Evolutionary conservation across 208 protist genomes (phyloP), one percentile per base, ranked within the genome.

Genomic region (Acanthamoeba quina): DNA sequence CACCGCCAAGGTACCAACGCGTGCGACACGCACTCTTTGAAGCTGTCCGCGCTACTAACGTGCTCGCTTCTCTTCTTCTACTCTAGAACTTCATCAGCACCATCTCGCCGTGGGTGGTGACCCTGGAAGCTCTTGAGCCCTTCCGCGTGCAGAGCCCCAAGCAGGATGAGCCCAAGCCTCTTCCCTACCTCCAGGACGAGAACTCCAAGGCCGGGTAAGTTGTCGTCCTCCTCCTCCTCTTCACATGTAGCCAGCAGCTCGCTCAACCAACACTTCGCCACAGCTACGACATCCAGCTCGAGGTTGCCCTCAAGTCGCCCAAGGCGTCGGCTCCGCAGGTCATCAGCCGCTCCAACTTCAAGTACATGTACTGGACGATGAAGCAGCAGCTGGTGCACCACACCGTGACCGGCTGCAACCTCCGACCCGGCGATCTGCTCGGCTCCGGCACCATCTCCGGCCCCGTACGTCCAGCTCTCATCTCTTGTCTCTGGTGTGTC

Each of bases 51-150:
- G 29, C 76, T 1, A 76, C 68, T 76, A 44, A 76, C 13, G 29
- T 56, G 56, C 5, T 31, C 66, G 34, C 92, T 17, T 94, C 9
- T n/a, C n/a, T n/a, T 7, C 76, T 19, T 85, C 31, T 5, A 34
- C 21, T n/a, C 7, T 24, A 93, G 96, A 97, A 97, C 66, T 98
- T 98, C 82, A 95, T 90, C 90, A 98, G 97, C 21, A 97, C 98
- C 31, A 98, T 99, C 86, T 98, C 97, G 47, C 98, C 98, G 5
- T 99, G 98, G 98, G 96, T 99, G 44, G 98, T 99, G 24, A 97
- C 98, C 37, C 58, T 98, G 49, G 98, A 98, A 15, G 98, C 98
- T 1, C 88, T 99, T 0, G 95, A 96, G 68, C 97, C 97, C 47
- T 99, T 99, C 93, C 76, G 78, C 26, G 78, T 94, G 24, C 24